These are phyloP conservation scores for Bryum argenteum DNA, from an alignment of 225 moss, liverwort and hornwort species.

Conservation along the genomic window DNA sequence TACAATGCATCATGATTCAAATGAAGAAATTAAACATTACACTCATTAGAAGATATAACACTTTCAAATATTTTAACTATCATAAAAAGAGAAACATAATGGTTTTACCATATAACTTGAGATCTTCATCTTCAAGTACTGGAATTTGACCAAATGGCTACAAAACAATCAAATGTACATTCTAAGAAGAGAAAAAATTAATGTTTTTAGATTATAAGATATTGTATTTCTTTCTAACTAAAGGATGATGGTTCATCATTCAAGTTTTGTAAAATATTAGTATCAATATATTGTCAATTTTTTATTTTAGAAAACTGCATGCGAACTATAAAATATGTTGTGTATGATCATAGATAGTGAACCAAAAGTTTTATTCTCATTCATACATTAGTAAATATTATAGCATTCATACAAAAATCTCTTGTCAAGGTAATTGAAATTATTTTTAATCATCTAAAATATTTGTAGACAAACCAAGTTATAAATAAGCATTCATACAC, in stretches of 20 bases:
- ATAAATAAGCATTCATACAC: no score
- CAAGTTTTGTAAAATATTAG: no score
- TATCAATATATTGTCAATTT: no score
- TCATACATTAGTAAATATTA: no score
- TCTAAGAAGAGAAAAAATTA: background rate
- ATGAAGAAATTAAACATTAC: rapidly evolving
- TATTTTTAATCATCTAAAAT: no score
- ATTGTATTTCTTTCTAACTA: no score
- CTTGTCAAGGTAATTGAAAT: no score
- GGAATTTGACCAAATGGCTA: conserved; percentile 48
- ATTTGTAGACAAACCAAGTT: no score
- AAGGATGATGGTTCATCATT: no score
- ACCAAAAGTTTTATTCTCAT: background rate
- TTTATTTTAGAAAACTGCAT: no score
- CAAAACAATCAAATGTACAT: background rate
- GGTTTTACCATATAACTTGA: conserved; percentile 41
- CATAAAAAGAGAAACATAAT: rapidly evolving
- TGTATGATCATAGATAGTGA: rapidly evolving
- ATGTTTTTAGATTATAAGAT: background rate
- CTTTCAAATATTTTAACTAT: rapidly evolving
- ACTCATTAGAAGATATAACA: background rate
- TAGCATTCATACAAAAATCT: no score
- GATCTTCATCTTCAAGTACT: conserved; percentile 42
- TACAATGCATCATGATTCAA: rapidly evolving
- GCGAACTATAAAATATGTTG: background rate